These are phyloP conservation scores for Ceratocystis huliohia DNA, from an alignment of 2,329 filamentous ascomycete genomes.

Conservation along the genomic window DNA sequence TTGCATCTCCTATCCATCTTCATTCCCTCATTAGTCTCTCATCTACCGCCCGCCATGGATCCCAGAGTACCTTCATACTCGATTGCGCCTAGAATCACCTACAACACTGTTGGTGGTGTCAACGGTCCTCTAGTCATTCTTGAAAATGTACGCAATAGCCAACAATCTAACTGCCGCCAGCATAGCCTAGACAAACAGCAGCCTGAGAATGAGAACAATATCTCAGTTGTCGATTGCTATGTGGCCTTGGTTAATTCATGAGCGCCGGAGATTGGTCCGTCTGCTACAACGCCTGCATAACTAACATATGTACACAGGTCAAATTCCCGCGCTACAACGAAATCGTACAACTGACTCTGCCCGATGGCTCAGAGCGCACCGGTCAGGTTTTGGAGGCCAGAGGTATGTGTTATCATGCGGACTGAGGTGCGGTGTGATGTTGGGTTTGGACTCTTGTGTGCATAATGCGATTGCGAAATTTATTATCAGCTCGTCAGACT, in stretches of 20 bases:
- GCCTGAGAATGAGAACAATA: too few species aligned
- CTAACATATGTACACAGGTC: conserved; percentile 45
- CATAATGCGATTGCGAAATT: conserved; percentile 2
- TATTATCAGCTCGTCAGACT: not conserved
- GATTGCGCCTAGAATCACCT: conserved; percentile 55
- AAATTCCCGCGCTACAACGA: conserved; percentile 97
- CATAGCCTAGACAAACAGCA: not conserved
- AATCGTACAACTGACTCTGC: conserved; percentile 89
- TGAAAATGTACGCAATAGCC: conserved; percentile 58
- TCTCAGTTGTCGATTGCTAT: not conserved
- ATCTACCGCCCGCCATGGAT: conserved; percentile 28
- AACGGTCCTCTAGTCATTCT: conserved; percentile 97
- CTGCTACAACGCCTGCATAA: conserved; percentile 1
- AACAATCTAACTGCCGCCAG: not conserved
- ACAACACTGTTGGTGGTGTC: conserved; percentile 97
- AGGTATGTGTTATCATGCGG: conserved; percentile 45
- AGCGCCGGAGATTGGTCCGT: too few species aligned
- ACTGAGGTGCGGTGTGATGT: not conserved
- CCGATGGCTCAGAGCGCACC: conserved; percentile 85
- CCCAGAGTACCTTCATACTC: conserved; percentile 48
- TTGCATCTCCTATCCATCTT: not conserved
- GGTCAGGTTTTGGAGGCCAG: conserved; percentile 95
- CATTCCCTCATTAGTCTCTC: conserved; percentile 2
- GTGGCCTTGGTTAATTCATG: not conserved
- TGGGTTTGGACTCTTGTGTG: not conserved